Percentiles rank a stretch among this genome's conserved stretches.
Conservation (phyloP, 2,329 filamentous ascomycete species). For the Trichophyton rubrum region DNA sequence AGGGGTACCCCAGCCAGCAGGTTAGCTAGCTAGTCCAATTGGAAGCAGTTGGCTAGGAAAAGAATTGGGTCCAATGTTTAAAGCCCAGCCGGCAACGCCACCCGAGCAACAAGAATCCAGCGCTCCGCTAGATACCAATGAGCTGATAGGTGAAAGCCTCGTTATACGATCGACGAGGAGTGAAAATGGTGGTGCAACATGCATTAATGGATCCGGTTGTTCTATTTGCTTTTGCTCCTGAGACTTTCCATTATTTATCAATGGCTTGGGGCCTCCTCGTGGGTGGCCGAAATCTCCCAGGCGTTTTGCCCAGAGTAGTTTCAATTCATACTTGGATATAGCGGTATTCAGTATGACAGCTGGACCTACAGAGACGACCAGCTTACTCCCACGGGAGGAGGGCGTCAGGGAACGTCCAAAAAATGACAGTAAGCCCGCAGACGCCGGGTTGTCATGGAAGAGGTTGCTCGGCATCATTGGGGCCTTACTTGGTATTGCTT, state of each 20-base stretch:
- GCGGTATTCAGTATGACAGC: background rate
- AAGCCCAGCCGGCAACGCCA: background rate
- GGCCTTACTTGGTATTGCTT: background rate
- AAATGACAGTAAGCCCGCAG: background rate
- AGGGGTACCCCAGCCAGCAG: background rate
- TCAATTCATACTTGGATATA: background rate
- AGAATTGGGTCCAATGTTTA: background rate
- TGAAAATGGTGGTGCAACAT: background rate
- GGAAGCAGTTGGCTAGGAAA: background rate
- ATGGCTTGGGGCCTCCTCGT: background rate
- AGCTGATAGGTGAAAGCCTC: background rate
- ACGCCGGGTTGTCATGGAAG: background rate
- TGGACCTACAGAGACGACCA: background rate
- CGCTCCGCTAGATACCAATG: background rate
- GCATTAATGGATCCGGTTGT: background rate
- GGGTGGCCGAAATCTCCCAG: background rate
- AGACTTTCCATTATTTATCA: background rate
- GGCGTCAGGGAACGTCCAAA: background rate
- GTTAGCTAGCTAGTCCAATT: background rate
- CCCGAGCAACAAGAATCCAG: background rate
- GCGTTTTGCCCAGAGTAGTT: background rate
- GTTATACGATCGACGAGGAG: background rate
- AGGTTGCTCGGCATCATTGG: background rate
- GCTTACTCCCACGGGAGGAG: background rate
- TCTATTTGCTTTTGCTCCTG: background rate